A percentile compares a stretch with the other conserved stretches of the same genome.
Evolutionary conservation across 108 stramenopile species (phyloP).

Genomic region (Asterionellopsis glacialis): DNA sequence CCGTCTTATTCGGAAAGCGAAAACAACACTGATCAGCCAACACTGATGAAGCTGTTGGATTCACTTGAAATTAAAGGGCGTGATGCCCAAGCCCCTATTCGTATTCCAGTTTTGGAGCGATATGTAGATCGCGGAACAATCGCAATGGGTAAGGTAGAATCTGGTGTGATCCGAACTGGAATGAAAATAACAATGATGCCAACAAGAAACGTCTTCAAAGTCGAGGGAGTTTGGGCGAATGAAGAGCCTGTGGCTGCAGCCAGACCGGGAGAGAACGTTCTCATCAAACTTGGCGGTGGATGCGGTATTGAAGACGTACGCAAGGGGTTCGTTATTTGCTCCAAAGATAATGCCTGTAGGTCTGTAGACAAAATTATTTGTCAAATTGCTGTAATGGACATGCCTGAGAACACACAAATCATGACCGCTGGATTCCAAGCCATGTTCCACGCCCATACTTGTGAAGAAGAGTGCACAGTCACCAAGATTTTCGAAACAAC

Average conservation of each 20-base stretch:
- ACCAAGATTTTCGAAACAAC: slow-evolving; percentile 89
- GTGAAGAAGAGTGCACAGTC: slow-evolving; percentile 90
- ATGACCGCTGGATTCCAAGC: slow-evolving; percentile 96
- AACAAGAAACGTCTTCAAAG: slow-evolving; percentile 80
- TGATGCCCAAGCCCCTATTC: slow-evolving; percentile 79
- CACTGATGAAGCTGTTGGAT: slow-evolving; percentile 86
- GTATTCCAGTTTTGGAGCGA: slow-evolving; percentile 95
- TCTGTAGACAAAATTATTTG: slow-evolving; percentile 83
- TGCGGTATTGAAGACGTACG: slow-evolving; percentile 84
- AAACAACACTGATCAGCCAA: slow-evolving; percentile 84
- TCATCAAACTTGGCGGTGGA: slow-evolving; percentile 85
- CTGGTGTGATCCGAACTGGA: slow-evolving; percentile 87
- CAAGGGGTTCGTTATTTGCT: slow-evolving; percentile 96
- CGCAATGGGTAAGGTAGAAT: slow-evolving; percentile 98
- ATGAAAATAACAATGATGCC: slow-evolving; percentile 94
- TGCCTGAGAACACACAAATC: slow-evolving; percentile 95
- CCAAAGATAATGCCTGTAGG: slow-evolving; percentile 66
- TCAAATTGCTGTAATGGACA: slow-evolving; percentile 82
- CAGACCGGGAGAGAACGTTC: slow-evolving; percentile 98
- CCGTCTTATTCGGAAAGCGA: slow-evolving; percentile 60
- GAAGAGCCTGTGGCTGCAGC: slow-evolving; percentile 86
- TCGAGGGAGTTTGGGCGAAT: slow-evolving; percentile 93
- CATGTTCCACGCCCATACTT: slow-evolving; percentile 95
- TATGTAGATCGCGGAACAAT: slow-evolving; percentile 97
- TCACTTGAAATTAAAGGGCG: slow-evolving; percentile 80